These are phyloP conservation scores for Vicia villosa DNA, from an alignment of 306 rosid genomes.

Conservation along the genomic window DNA sequence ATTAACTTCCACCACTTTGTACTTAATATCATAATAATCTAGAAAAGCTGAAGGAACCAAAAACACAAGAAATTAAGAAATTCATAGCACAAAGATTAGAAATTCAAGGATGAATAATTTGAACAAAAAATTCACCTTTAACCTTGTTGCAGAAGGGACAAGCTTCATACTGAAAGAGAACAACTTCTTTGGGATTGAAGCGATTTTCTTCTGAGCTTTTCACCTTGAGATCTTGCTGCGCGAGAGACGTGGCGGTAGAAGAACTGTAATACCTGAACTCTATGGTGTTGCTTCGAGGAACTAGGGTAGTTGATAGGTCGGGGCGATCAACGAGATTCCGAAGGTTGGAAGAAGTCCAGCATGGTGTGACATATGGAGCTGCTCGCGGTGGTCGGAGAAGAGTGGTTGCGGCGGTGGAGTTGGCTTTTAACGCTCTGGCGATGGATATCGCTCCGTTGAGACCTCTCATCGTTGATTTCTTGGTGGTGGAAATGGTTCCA, in stretches of 20 bases:
- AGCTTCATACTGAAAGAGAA: conserved; percentile 89
- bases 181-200: conserved; percentile 60
- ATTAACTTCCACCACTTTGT: conserved; percentile 78
- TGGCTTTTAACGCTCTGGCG: conserved; percentile 48
- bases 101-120: too few species aligned
- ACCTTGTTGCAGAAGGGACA: conserved; percentile 97
- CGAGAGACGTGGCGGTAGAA: conserved; percentile 47
- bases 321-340: conserved; percentile 37
- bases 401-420: conserved; percentile 36
- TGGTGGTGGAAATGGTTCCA: background rate
- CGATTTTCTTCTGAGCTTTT: conserved; percentile 32
- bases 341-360: conserved; percentile 28
- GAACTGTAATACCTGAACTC: conserved; percentile 45
- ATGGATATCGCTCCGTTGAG: conserved; percentile 40
- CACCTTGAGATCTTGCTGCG: conserved; percentile 40
- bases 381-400: conserved; percentile 38
- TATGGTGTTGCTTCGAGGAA: conserved; percentile 29
- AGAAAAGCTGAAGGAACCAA: conserved; percentile 64
- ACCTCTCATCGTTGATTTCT: conserved; percentile 51
- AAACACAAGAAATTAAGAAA: background rate
- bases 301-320: conserved; percentile 19
- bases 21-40: conserved; percentile 69
- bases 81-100: background rate
- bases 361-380: conserved; percentile 29
- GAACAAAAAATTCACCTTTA: conserved; percentile 53